Base-by-base conservation (phyloP, 306 rosid species). In the Trifolium subterraneum region DNA sequence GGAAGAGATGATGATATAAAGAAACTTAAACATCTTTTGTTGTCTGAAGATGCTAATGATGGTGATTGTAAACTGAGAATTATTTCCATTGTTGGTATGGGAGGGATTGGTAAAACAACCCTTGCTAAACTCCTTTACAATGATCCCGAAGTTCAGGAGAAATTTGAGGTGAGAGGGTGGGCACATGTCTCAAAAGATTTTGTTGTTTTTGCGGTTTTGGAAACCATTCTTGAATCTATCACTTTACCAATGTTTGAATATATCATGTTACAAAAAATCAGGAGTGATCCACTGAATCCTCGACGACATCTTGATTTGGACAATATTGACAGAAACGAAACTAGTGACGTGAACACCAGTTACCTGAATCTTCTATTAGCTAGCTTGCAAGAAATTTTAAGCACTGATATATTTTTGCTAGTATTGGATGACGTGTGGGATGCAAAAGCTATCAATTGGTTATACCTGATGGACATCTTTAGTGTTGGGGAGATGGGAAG, bases 351-450 rank as follows among this genome's bases (percentile, higher is more conserved):
- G 47, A 41, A 41, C 3, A 41, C 18, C 6, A 14, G 0, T 2
- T 52, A 19, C 59, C 25, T 6, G 23, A 51, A 51, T 51, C 12
- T 51, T 51, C 58, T 51, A 18, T 18, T 51, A 2, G 22, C 2
- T 6, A 7, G 11, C 8, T 0, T 51, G 58, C 23, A 51, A 20
- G 6, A 51, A 41, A 41, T 3, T 41, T 41, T 41, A 10, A 2
- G 45, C 14, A 10, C 4, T 39, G 10, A 0, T 11, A 47, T 15
- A 11, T 74, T 78, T 74, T 61, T 85, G 77, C 56, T 81, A 19
- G 84, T 81, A 45, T 79, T 85, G 16, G 88, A 85, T 68, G 84
- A 81, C 35, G 72, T 81, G 47, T 85, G 84, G 84, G 25, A 33
- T 48, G 67, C 58, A 48, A 81, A 64, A 51, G 75, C 64, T 62